Conservation (phyloP, 2,329 filamentous ascomycete genomes). For the Coleophoma cylindrospora region DNA sequence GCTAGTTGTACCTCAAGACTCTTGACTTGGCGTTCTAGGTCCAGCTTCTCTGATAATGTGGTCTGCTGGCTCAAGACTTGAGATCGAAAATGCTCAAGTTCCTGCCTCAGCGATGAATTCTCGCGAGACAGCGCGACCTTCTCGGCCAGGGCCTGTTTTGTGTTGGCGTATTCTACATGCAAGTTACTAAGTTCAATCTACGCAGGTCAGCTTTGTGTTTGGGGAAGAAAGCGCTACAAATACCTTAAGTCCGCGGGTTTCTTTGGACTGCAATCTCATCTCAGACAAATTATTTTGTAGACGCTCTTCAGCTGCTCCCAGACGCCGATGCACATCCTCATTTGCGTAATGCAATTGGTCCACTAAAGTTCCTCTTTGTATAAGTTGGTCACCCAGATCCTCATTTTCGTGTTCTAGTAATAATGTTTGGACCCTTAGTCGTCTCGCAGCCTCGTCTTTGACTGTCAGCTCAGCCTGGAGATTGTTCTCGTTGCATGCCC, state of each 20-base stretch:
- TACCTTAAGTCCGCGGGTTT: constrained; percentile 52
- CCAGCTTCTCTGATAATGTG: constrained; percentile 71
- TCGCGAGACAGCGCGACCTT: constrained; percentile 58
- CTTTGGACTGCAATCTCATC: constrained; percentile 43
- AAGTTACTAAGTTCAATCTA: constrained; percentile 69
- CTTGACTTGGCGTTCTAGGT: constrained; percentile 72
- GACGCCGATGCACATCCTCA: constrained; percentile 40
- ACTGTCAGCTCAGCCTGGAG: constrained; percentile 63
- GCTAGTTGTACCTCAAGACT: constrained; percentile 77
- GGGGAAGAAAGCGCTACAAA: constrained; percentile 3
- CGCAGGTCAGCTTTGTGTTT: not conserved
- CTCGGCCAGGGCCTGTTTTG: constrained; percentile 63
- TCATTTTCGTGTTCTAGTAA: constrained; percentile 73
- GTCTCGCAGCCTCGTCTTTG: constrained; percentile 71
- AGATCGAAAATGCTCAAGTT: constrained; percentile 56
- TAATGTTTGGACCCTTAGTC: constrained; percentile 62
- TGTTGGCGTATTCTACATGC: constrained; percentile 46
- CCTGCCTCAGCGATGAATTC: constrained; percentile 51
- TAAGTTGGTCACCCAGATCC: constrained; percentile 58
- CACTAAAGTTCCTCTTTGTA: constrained; percentile 54
- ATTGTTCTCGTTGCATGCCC: constrained; percentile 61
- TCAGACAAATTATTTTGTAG: constrained; percentile 27
- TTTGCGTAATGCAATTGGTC: constrained; percentile 45
- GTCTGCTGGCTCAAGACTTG: constrained; percentile 59
- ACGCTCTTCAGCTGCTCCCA: constrained; percentile 39